Conservation (phyloP, 2,329 filamentous ascomycete species). For the Leptographium procerum region DNA sequence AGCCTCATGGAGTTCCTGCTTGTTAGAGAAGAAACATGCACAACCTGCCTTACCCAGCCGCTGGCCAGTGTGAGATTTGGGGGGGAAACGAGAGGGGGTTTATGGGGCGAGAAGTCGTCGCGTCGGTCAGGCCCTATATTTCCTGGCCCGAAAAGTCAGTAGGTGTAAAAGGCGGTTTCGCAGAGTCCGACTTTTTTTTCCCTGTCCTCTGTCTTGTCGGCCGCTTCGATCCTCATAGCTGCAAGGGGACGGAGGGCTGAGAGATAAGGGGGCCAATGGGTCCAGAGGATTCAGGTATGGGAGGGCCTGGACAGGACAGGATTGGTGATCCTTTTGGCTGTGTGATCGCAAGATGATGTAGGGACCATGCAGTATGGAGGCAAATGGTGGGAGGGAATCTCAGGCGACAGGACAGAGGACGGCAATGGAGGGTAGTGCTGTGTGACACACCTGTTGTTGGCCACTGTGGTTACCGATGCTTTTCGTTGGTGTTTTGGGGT, state of each 20-base stretch:
- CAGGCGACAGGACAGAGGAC: conserved; percentile 6
- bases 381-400: conserved; percentile 5
- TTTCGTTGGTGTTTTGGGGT: neutral
- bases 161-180: neutral
- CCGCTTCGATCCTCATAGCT: conserved; percentile 3
- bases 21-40: neutral
- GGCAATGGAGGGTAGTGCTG: conserved; percentile 5
- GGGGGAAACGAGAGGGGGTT: neutral
- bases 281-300: conserved; percentile 2
- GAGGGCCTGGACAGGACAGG: conserved; percentile 1
- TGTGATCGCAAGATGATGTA: neutral
- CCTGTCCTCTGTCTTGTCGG: conserved; percentile 2
- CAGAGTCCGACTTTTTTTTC: neutral
- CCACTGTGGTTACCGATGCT: neutral
- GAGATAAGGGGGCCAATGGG: conserved; percentile 10
- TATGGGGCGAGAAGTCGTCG: neutral
- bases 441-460: conserved; percentile 10
- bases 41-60: neutral
- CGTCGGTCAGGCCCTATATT: neutral
- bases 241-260: conserved; percentile 11
- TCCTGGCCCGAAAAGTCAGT: neutral
- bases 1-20: neutral
- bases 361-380: neutral
- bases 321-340: conserved; percentile 7
- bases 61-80: neutral